Evolutionary conservation across 2,329 filamentous ascomycete genomes (phyloP).

Genomic region (Colletotrichum godetiae): DNA sequence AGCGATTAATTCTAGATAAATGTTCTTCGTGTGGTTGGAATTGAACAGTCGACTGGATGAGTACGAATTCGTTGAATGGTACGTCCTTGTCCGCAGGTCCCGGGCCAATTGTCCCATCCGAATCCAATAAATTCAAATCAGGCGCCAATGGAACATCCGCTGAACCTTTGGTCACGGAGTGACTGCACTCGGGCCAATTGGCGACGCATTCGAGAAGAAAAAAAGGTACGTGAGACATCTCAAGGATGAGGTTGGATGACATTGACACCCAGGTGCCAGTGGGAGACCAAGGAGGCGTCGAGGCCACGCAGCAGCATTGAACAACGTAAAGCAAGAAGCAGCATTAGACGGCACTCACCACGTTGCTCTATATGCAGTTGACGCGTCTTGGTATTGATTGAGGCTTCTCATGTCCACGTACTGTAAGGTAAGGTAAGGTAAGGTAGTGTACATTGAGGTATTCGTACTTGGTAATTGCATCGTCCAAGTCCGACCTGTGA

Average conservation of each 20-base stretch:
- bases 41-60: no score
- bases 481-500: background rate
- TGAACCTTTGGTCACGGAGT: slow-evolving; percentile 7
- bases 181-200: slow-evolving; percentile 29
- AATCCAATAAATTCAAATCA: slow-evolving; percentile 13
- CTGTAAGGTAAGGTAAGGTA: no score
- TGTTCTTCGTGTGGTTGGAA: no score
- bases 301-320: background rate
- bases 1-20: no score
- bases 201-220: background rate
- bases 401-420: no score
- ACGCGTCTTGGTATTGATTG: background rate
- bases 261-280: background rate
- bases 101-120: slow-evolving; percentile 25
- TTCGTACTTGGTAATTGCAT: background rate
- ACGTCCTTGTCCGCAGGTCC: slow-evolving; percentile 18
- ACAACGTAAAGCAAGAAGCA: background rate
- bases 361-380: background rate
- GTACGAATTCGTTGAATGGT: background rate
- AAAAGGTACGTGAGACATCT: slow-evolving; percentile 4
- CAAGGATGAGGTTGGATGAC: background rate
- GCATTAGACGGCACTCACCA: background rate
- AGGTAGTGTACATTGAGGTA: no score
- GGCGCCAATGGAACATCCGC: slow-evolving; percentile 3
- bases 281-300: background rate